Evolutionary conservation across 345 rosid genomes (phyloP).

Genomic region (Xanthoceras sorbifolium): DNA sequence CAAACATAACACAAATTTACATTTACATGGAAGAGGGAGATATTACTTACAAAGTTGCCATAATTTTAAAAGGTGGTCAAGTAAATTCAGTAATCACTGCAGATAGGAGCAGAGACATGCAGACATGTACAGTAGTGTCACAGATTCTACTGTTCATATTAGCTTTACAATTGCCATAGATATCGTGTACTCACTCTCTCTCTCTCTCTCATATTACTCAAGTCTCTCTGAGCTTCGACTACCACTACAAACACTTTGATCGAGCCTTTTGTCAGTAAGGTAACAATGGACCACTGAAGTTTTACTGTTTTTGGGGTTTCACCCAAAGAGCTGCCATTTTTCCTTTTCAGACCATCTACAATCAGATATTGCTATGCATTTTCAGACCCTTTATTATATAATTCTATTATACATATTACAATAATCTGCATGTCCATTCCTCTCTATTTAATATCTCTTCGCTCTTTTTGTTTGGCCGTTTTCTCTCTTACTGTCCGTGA

Average conservation of each 20-base stretch:
- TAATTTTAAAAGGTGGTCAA: conserved; percentile 22
- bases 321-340: conserved; percentile 35
- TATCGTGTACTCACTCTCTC: conserved; percentile 6
- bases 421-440: background rate
- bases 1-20: background rate
- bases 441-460: background rate
- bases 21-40: conserved; percentile 8
- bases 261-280: conserved; percentile 34
- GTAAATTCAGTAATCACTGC: conserved; percentile 38
- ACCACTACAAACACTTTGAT: conserved; percentile 46
- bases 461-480: background rate
- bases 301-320: conserved; percentile 51
- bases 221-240: conserved; percentile 38
- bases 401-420: background rate
- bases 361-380: conserved; percentile 21
- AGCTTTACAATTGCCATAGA: conserved; percentile 26
- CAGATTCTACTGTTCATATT: conserved; percentile 41
- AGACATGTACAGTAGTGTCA: conserved; percentile 39
- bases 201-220: conserved; percentile 20
- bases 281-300: conserved; percentile 35
- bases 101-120: conserved; percentile 35
- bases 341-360: conserved; percentile 32
- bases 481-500: background rate
- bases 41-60: background rate
- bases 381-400: conserved; percentile 6